Conservation (phyloP, 148 eudicot genomes). For the Limonium bicolor region DNA sequence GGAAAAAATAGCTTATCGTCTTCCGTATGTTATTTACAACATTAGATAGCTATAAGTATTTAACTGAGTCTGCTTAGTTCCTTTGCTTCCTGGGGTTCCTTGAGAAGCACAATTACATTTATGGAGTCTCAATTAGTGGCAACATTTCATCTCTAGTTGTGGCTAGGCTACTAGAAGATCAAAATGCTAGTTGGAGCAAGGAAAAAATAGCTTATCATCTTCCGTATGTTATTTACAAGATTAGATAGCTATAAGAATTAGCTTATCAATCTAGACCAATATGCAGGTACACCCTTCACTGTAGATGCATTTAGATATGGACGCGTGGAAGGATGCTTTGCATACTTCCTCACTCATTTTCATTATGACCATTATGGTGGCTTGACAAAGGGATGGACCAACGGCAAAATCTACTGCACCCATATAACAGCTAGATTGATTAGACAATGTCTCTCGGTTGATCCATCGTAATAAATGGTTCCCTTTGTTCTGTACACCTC, state of each 20-base stretch:
- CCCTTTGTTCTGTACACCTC: too few relatives aligned
- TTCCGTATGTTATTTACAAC: too few relatives aligned
- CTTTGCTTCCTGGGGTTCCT: too few relatives aligned
- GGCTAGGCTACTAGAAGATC: neutral
- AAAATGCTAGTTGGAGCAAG: too few relatives aligned
- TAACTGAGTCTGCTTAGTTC: too few relatives aligned
- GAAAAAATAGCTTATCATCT: too few relatives aligned
- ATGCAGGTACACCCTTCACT: conserved; percentile 45
- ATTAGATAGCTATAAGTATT: too few relatives aligned
- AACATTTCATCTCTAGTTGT: too few relatives aligned
- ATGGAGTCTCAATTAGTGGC: too few relatives aligned
- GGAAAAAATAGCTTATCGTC: too few relatives aligned
- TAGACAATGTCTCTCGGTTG: conserved; percentile 34
- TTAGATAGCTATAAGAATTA: neutral
- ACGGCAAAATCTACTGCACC: conserved; percentile 57
- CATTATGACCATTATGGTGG: conserved; percentile 67
- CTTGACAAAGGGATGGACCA: conserved; percentile 49
- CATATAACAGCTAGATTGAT: conserved; percentile 44
- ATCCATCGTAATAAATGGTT: conserved; percentile 47
- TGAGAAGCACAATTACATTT: too few relatives aligned
- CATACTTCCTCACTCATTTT: conserved; percentile 49
- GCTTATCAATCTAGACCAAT: too few relatives aligned
- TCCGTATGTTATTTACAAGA: neutral
- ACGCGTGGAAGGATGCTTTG: conserved; percentile 29
- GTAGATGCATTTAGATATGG: conserved; percentile 63